Evolutionary conservation across 345 rosid species (phyloP), one percentile per base, ranked within the genome.

Genomic region (Salix exigua): DNA sequence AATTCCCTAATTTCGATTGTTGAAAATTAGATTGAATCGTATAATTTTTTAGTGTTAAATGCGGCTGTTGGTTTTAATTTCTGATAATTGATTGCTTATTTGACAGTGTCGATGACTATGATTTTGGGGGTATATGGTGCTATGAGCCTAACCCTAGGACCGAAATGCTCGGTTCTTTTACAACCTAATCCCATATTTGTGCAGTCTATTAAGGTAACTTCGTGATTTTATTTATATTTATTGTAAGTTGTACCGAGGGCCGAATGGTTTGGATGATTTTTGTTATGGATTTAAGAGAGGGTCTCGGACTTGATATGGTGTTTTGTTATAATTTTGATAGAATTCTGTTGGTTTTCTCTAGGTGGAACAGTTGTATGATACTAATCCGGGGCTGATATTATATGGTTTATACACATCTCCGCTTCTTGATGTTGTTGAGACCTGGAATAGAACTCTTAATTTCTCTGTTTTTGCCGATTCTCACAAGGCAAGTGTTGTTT

Each of bases 51-150:
- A 35, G 7, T 53, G 62, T 68, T 74, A 28, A 69, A 25, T 67
- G n/a, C 9, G 37, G 19, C 50, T 13, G 10, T 19, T 26, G 53
- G 50, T 42, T 40, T 72, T 16, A 30, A 9, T 7, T 17, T 53
- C 25, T 73, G 40, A 9, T 40, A 28, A 19, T 46, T 51, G 10
- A 30, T 55, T 75, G 51, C 48, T 30, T 7, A 13, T 31, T 66
- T 80, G 68, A 75, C 90, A 94, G 99, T 92, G 66, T 92, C 98
- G 25, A 85, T 90, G 95, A 92, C 97, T 79, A 75, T 94, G 87
- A 91, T 94, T 61, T 50, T 96, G 88, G 98, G 98, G 73, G 91
- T 92, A 81, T 96, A 87, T 74, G 97, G 98, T 65, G 48, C 98
- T 5, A 81, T 74, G n/a, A 90, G 72, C 73, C 68, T 90, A 17